Conservation (phyloP, 768 basidiomycete genomes). For the Panellus pusillus region DNA sequence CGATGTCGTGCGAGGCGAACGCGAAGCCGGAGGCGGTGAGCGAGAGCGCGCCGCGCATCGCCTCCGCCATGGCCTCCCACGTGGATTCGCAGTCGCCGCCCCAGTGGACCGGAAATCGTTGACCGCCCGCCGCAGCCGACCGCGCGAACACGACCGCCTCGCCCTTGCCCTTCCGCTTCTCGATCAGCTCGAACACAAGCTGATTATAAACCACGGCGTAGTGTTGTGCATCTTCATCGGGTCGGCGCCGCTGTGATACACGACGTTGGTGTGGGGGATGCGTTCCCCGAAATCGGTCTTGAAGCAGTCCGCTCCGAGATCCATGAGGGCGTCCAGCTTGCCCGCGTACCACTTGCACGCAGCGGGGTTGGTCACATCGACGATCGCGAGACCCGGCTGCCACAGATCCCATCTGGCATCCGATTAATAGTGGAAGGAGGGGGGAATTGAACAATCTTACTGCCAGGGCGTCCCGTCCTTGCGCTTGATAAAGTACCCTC, state of each 20-base stretch:
- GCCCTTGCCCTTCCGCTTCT: slow-evolving; percentile 57
- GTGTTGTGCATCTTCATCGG: slow-evolving; percentile 72
- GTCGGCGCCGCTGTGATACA: slow-evolving; percentile 67
- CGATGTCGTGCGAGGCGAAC: slow-evolving; percentile 75
- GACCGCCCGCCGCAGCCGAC: slow-evolving; percentile 67
- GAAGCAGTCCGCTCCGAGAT: slow-evolving; percentile 57
- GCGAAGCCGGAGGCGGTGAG: slow-evolving; percentile 69
- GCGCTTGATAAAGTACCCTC: slow-evolving; percentile 71
- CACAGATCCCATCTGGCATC: slow-evolving; percentile 51
- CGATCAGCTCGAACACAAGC: slow-evolving; percentile 62
- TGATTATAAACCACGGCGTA: slow-evolving; percentile 72
- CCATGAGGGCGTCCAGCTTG: slow-evolving; percentile 51
- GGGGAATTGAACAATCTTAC: slow-evolving; percentile 36
- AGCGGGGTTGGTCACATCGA: slow-evolving; percentile 60
- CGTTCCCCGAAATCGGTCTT: slow-evolving; percentile 83
- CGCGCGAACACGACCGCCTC: slow-evolving; percentile 73
- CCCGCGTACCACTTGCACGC: slow-evolving; percentile 56
- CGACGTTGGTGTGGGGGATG: slow-evolving; percentile 64
- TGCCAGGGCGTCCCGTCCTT: slow-evolving; percentile 69
- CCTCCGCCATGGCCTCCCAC: slow-evolving; percentile 78
- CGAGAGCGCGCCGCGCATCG: slow-evolving; percentile 64
- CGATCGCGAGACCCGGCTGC: slow-evolving; percentile 62
- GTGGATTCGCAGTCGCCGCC: slow-evolving; percentile 78
- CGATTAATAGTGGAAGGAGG: not conserved
- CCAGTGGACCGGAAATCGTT: slow-evolving; percentile 61